Evolutionary conservation across 441 rosid species (phyloP).

Genomic region (Gossypium schwendimanii): DNA sequence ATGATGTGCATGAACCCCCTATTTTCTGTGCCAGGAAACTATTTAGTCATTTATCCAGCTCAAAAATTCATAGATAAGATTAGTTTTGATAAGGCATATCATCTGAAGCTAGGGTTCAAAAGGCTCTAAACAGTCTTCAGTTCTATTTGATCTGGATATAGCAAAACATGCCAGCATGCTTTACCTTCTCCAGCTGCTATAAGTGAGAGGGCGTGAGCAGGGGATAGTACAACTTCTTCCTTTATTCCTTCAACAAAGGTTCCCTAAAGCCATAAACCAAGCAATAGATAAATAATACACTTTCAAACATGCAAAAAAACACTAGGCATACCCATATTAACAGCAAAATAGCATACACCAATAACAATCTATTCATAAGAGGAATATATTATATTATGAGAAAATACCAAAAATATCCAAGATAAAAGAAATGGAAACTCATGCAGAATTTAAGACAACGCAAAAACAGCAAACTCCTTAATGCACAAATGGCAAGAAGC

Average conservation of each 20-base stretch:
- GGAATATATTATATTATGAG: background rate
- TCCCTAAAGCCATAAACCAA: conserved; percentile 54
- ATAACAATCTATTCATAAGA: background rate
- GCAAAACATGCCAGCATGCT: conserved; percentile 22
- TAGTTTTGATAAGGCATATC: background rate
- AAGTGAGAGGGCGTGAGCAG: conserved; percentile 97
- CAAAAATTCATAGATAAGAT: background rate
- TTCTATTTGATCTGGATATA: background rate
- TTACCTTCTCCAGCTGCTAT: conserved; percentile 99
- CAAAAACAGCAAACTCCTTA: background rate
- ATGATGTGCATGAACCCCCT: too few relatives aligned
- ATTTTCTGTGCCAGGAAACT: background rate
- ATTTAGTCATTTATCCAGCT: background rate
- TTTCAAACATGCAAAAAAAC: background rate
- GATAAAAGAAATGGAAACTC: background rate
- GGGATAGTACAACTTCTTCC: conserved; percentile 98
- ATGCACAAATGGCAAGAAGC: background rate
- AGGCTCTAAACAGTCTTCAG: background rate
- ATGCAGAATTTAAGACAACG: background rate
- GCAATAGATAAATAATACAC: conserved; percentile 13
- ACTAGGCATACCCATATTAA: background rate
- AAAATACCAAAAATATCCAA: background rate
- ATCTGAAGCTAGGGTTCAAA: background rate
- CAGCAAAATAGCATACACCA: background rate
- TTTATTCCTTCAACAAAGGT: conserved; percentile 95